Evolutionary conservation across 2,329 filamentous ascomycete genomes (phyloP), one percentile per base, ranked within the genome.

Genomic region (Alternaria burnsii): DNA sequence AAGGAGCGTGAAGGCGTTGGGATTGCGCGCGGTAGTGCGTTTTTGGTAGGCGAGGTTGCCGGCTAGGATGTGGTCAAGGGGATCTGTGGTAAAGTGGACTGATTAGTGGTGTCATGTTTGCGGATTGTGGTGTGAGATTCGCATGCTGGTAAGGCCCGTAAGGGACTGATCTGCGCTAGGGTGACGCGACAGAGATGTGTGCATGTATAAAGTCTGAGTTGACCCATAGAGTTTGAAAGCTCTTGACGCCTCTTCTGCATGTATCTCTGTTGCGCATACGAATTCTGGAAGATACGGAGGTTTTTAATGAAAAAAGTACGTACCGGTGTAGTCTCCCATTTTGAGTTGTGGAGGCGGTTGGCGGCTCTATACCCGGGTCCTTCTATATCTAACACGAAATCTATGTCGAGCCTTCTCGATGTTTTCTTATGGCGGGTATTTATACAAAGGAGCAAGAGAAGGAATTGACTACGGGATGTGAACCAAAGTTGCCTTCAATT

Each of bases 11-110:
- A 94, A 93, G 81, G 92, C 89, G 16, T 87, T 82, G 2, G 91
- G 90, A 66, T 93, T 87, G 70, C 88, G 83, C 65, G 87, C 83
- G 51, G 84, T 79, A 66, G 88, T 89, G 69, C 89, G 86, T 59
- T 85, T 82, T 38, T 89, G 88, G 89, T 90, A 94, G 67, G 88
- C 83, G 66, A 87, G 86, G 81, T 93, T 93, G 70, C 85, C 87
- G 79, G 85, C 85, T 70, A 93, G 79, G 62, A 88, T 87, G 72
- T 86, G 85, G 68, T 85, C 80, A 72, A 89, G 89, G 61, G 82
- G 80, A 78, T 90, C 87, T 82, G 58, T 4, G 12, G 28, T 8
- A 53, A 61, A 67, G 40, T 41, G 40, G 40, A 12, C 18, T 71
- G 68, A 68, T 70, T 66, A 73, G 70, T 59, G 51, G 58, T 40